Conservation (phyloP, 2,329 filamentous ascomycete genomes). For the Cercospora sesami region DNA sequence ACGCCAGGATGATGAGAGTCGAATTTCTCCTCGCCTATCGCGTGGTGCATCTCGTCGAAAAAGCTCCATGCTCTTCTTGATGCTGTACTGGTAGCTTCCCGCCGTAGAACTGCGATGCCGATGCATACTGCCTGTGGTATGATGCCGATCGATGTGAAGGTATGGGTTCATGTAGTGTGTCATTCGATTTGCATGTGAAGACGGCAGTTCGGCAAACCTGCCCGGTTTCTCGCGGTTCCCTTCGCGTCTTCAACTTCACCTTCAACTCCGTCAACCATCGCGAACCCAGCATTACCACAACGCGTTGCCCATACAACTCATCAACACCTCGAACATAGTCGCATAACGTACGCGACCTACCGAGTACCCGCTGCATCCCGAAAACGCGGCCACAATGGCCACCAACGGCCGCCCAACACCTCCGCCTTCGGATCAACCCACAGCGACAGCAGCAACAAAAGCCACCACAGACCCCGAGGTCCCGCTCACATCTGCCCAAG, state of each 20-base stretch:
- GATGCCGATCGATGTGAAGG: not conserved
- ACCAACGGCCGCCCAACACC: slow-evolving; percentile 36
- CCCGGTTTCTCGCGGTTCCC: not conserved
- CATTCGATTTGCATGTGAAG: not conserved
- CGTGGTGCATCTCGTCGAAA: not conserved
- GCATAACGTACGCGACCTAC: not conserved
- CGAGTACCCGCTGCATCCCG: not conserved
- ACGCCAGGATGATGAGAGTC: not conserved
- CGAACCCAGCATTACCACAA: not conserved
- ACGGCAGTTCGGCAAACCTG: not conserved
- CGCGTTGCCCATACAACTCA: not conserved
- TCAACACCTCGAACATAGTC: not conserved
- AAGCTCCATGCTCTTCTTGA: not conserved
- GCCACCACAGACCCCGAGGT: slow-evolving; percentile 30
- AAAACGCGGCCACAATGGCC: slow-evolving; percentile 19
- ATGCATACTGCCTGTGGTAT: not conserved
- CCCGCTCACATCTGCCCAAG: slow-evolving; percentile 38
- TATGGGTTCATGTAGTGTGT: not conserved
- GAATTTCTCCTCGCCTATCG: not conserved
- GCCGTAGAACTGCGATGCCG: not conserved
- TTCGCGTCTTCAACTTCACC: not conserved
- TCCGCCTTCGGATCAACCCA: slow-evolving; percentile 33
- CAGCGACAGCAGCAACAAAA: slow-evolving; percentile 18
- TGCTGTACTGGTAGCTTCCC: not conserved
- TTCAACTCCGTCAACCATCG: not conserved